phyloP scores from a whole-genome alignment of 345 rosid species.

The Acer campestre region DNA sequence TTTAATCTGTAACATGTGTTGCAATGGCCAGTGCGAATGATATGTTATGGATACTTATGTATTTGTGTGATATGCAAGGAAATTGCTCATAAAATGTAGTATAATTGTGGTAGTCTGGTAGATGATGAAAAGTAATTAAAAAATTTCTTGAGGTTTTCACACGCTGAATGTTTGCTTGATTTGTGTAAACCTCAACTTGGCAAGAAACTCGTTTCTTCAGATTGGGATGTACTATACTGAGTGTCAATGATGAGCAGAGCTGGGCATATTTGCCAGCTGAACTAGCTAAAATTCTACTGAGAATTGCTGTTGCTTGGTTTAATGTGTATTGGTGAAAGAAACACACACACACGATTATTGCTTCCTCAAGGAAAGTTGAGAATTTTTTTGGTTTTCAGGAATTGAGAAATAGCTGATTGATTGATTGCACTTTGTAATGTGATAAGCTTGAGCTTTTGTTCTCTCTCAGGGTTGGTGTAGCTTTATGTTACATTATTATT shows the following conservation, averaged over 20 bases:
- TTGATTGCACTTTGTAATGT: neutral
- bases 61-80: neutral
- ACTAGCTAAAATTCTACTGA: too few species aligned
- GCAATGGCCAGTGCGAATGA: too few species aligned
- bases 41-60: too few species aligned
- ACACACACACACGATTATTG: neutral
- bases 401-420: neutral
- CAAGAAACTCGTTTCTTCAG: neutral
- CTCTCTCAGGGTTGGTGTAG: neutral
- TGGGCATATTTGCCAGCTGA: neutral
- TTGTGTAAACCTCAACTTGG: neutral
- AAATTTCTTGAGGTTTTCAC: neutral
- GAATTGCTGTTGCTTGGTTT: neutral
- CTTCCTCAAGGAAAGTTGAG: neutral
- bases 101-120: slow-evolving; percentile 1
- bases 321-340: neutral
- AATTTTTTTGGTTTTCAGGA: neutral
- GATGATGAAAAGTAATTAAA: neutral
- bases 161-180: neutral
- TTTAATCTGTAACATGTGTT: too few species aligned
- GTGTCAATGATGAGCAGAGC: neutral
- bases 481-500: neutral
- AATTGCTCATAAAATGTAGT: neutral
- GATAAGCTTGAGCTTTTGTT: neutral
- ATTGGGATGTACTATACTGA: neutral